Conservation (phyloP, 371 early-diverging fungal genomes). For the Rhizopus sp. region DNA sequence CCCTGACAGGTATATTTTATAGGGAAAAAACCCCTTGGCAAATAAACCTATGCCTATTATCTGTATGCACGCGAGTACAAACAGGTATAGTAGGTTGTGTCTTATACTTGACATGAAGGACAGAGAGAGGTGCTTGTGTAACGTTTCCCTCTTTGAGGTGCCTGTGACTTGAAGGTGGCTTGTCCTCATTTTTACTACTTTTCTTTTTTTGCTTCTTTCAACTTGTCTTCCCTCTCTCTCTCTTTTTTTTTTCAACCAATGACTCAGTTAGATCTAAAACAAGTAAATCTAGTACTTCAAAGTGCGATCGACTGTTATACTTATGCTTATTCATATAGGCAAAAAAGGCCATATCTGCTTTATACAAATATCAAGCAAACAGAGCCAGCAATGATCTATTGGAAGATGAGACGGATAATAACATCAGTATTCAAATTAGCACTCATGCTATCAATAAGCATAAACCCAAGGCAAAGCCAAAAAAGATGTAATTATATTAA, state of each 20-base stretch:
- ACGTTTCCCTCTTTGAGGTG: neutral
- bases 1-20: constrained; percentile 67
- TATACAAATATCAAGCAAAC: constrained; percentile 16
- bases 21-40: constrained; percentile 78
- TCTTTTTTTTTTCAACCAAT: neutral
- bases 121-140: neutral
- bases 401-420: constrained; percentile 12
- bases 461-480: constrained; percentile 9
- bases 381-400: constrained; percentile 14
- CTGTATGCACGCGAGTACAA: constrained; percentile 48
- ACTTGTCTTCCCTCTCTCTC: neutral
- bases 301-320: neutral
- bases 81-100: constrained; percentile 11
- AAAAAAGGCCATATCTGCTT: constrained; percentile 26
- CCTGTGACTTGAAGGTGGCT: constrained; percentile 2
- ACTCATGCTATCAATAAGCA: constrained; percentile 22
- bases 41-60: constrained; percentile 66
- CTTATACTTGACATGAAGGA: constrained; percentile 5
- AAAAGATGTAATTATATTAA: constrained; percentile 2
- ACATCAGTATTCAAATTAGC: constrained; percentile 13
- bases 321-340: constrained; percentile 5
- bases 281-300: constrained; percentile 3
- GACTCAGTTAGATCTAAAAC: constrained; percentile 15
- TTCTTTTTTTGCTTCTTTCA: neutral
- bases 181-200: neutral